Evolutionary conservation across 805 yeast genomes (phyloP).

Genomic region (Zygotorulaspora chibaensis): DNA sequence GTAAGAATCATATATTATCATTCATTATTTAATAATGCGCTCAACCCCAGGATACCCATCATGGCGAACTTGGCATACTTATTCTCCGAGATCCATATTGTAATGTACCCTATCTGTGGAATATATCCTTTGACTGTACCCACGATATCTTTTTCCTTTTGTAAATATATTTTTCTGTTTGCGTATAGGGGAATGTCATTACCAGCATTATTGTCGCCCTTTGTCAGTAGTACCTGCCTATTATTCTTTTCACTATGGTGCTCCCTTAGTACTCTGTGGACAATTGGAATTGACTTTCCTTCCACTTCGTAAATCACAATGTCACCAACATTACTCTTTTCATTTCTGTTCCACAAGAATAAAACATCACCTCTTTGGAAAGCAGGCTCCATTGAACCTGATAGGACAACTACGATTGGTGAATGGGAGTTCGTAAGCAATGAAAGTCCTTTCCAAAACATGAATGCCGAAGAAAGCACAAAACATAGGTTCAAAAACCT

Average conservation of each 20-base stretch:
- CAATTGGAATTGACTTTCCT: conserved; percentile 86
- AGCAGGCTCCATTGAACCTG: conserved; percentile 99
- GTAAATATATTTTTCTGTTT: conserved; percentile 66
- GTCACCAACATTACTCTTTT: conserved; percentile 73
- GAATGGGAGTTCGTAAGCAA: conserved; percentile 77
- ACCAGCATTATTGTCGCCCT: conserved; percentile 93
- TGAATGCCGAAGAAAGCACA: conserved; percentile 82
- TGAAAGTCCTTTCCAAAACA: conserved; percentile 84
- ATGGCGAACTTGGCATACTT: conserved; percentile 74
- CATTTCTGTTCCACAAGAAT: conserved; percentile 83
- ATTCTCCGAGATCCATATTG: conserved; percentile 87
- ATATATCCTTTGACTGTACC: conserved; percentile 92
- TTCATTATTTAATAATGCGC: conserved; percentile 61
- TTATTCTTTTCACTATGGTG: conserved; percentile 48
- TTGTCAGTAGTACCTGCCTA: conserved; percentile 75
- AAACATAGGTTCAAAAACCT: conserved; percentile 70
- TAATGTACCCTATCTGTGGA: conserved; percentile 85
- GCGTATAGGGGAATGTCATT: conserved; percentile 88
- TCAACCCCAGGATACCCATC: conserved; percentile 67
- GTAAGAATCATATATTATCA: conserved; percentile 21
- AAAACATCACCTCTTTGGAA: conserved; percentile 96
- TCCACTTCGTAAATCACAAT: conserved; percentile 86
- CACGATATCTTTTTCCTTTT: conserved; percentile 70
- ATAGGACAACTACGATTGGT: conserved; percentile 92
- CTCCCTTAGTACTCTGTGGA: conserved; percentile 87